Evolutionary conservation across 768 basidiomycete genomes (phyloP).

Genomic region (Podaxis carcinomalis): DNA sequence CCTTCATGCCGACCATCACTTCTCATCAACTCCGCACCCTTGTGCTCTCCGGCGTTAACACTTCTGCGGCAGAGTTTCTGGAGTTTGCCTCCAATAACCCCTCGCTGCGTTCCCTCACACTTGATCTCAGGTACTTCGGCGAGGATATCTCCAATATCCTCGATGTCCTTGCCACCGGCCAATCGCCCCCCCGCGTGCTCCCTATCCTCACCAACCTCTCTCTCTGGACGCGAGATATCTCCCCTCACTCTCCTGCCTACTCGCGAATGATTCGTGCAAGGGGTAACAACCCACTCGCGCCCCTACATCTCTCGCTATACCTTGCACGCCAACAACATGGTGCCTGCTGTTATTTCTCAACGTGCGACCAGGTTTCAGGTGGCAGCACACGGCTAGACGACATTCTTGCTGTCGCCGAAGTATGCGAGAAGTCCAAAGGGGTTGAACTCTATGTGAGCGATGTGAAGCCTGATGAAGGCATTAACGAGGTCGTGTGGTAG

Average conservation of each 20-base stretch:
- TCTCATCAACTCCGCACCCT: conserved; percentile 2
- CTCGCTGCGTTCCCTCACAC: conserved; percentile 1
- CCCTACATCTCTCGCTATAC: not conserved
- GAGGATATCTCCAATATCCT: not conserved
- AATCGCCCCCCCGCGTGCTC: not conserved
- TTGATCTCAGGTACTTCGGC: conserved; percentile 6
- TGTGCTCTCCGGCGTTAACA: not conserved
- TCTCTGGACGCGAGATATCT: conserved; percentile 4
- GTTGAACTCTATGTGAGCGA: conserved; percentile 1
- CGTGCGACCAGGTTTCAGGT: not conserved
- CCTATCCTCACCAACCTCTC: not conserved
- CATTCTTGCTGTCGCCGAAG: not conserved
- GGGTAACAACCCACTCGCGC: not conserved
- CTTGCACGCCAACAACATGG: conserved; percentile 5
- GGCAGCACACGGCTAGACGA: not conserved
- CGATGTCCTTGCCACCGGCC: not conserved
- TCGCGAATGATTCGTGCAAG: not conserved
- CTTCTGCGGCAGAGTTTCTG: not conserved
- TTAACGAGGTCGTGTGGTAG: not conserved
- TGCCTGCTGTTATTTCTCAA: conserved; percentile 1
- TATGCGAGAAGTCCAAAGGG: not conserved
- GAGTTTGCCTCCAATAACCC: not conserved
- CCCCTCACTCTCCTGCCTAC: not conserved
- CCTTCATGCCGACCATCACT: conserved; percentile 2
- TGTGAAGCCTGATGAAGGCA: conserved; percentile 3